Conservation (phyloP, 31 red algal genomes). For the Bonnemaisonia californica region DNA sequence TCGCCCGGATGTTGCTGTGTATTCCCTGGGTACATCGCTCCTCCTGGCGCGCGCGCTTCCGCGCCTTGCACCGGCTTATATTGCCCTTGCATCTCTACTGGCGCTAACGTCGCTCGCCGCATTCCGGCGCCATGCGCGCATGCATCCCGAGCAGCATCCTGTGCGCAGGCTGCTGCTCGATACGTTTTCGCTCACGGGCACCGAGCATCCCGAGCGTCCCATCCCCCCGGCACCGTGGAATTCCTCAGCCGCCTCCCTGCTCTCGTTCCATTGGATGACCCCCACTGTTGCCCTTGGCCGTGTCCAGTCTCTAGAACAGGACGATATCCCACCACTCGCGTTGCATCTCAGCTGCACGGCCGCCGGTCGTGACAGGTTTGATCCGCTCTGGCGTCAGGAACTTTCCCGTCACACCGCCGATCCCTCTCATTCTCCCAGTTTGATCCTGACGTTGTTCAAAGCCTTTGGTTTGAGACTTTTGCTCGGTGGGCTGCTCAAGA, state of each 20-base stretch:
- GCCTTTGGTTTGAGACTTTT: constrained; percentile 63
- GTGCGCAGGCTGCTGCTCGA: background rate
- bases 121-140: background rate
- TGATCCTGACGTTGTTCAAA: constrained; percentile 43
- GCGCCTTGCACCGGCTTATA: background rate
- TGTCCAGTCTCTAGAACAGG: background rate
- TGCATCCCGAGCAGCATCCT: background rate
- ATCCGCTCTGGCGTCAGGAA: background rate
- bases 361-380: background rate
- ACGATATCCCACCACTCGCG: constrained; percentile 26
- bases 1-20: background rate
- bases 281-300: constrained; percentile 22
- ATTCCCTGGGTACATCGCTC: background rate
- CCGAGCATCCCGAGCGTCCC: background rate
- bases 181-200: background rate
- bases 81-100: background rate
- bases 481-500: constrained; percentile 66
- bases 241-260: constrained; percentile 13
- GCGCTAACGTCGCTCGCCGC: background rate
- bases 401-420: background rate
- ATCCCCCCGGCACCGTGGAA: constrained; percentile 16
- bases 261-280: constrained; percentile 38
- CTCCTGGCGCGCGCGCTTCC: background rate
- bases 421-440: background rate
- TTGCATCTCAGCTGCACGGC: background rate